phyloP scores from a whole-genome alignment of 1,284 basidiomycete genomes.

The Golubevia sp. region DNA sequence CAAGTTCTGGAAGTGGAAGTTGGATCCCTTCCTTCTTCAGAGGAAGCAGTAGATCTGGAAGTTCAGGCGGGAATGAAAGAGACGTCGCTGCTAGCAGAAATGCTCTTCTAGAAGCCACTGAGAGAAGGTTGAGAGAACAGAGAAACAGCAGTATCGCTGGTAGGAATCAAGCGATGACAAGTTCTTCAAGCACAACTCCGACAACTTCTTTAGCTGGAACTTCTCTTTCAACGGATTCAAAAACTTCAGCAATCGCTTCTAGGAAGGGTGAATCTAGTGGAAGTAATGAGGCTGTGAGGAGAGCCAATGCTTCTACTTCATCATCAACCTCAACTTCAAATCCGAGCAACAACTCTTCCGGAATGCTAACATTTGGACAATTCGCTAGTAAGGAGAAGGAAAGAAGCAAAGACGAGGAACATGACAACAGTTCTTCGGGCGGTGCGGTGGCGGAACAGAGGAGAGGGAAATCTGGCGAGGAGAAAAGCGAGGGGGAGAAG shows the following conservation, averaged over 20 bases:
- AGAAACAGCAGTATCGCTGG: conserved; percentile 29
- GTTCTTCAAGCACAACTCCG: neutral
- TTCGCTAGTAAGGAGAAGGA: neutral
- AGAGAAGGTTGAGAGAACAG: conserved; percentile 23
- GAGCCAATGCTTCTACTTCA: neutral
- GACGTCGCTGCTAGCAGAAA: conserved; percentile 29
- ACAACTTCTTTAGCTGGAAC: neutral
- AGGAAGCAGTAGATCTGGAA: conserved; percentile 9
- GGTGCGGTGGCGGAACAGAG: neutral
- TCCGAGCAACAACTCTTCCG: too few relatives aligned
- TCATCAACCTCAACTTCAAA: too few relatives aligned
- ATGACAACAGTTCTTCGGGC: neutral
- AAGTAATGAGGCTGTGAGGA: neutral
- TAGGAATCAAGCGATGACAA: conserved; percentile 13
- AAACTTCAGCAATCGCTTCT: neutral
- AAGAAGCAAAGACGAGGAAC: neutral
- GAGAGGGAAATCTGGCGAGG: neutral
- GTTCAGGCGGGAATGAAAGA: conserved; percentile 3
- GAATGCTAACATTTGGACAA: neutral
- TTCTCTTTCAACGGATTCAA: neutral
- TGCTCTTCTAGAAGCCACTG: conserved; percentile 37
- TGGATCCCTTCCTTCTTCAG: conserved; percentile 18
- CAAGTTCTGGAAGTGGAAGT: conserved; percentile 3
- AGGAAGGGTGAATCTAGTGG: neutral
- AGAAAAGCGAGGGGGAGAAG: too few relatives aligned